These are phyloP conservation scores for Euphorbia tirucalli DNA, from an alignment of 345 rosid species.

Conservation along the genomic window DNA sequence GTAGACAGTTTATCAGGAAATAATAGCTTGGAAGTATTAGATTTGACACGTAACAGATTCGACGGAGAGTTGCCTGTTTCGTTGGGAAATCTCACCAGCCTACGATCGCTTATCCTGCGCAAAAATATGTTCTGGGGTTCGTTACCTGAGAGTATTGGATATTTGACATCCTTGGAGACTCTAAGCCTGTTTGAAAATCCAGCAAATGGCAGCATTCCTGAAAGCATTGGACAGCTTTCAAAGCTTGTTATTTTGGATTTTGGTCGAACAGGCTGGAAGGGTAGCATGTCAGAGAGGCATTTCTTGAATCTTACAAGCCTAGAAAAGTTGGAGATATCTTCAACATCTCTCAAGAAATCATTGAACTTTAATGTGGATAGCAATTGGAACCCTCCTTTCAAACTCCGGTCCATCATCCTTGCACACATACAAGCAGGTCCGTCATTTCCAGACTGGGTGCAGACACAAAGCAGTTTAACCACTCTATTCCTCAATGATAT, in stretches of 20 bases:
- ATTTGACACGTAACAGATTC: conserved; percentile 3
- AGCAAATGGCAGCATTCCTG: background rate
- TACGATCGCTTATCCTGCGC: background rate
- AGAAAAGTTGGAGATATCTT: conserved; percentile 2
- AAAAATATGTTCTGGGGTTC: background rate
- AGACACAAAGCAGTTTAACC: background rate
- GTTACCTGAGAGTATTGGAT: background rate
- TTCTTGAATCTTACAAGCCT: background rate
- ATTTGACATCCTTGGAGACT: background rate
- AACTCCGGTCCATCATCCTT: conserved; percentile 1
- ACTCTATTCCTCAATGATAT: conserved; percentile 3
- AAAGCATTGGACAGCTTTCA: conserved; percentile 4
- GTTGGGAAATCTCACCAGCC: background rate
- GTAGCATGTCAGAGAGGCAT: conserved; percentile 3
- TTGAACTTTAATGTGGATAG: background rate
- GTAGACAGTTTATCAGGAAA: background rate
- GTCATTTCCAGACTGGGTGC: background rate
- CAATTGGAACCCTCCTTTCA: conserved; percentile 4
- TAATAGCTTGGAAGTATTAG: background rate
- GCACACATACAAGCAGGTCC: conserved; percentile 9
- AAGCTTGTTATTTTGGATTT: background rate
- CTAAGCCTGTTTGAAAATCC: background rate
- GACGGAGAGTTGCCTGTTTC: conserved; percentile 5
- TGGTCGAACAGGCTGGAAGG: background rate
- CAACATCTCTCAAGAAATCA: conserved; percentile 4